Evolutionary conservation across 306 rosid species (phyloP), one percentile per base, ranked within the genome.

Genomic region (Corylus heterophylla): DNA sequence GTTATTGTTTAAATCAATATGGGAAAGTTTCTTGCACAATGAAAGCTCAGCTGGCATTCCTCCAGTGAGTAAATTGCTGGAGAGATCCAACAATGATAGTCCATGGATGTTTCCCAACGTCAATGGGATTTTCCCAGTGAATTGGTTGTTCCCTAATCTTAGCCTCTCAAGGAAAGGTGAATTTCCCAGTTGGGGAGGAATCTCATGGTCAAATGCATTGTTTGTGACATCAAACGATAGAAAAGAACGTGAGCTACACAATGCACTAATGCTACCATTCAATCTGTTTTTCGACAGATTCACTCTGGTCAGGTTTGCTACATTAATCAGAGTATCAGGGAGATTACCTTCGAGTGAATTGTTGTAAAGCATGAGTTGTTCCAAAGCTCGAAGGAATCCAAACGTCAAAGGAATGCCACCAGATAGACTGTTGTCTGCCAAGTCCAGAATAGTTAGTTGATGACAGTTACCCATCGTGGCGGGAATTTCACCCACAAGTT

Each of bases 341-440:
- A 93, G 94, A 82, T 80, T 86, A 87, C 99, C 99, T 91, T 91
- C 93, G 54, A 95, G 98, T 11, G 99, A 89, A 52, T 95, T 95
- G 90, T 95, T 95, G 87, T 95, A 95, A 10, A 95, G 90, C 99
- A 95, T 91, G 74, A 95, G 83, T 87, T 87, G 85, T 79, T 93
- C 87, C 83, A 95, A 68, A 20, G 87, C 83, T 69, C 31, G 14
- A 58, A 95, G 84, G 72, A 78, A 84, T 63, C 93, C 98, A 50
- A 95, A 79, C 2, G 93, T 88, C 17, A 83, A 70, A 51, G 99
- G 98, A 83, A 95, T 86, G 27, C 85, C 88, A 29, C 97, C 94
- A 2, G 94, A 85, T 74, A 95, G 89, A 45, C 75, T 75, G 83
- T 95, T 95, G 18, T 95, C 99, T 0, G 99, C 98, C 85, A 95